Percentiles rank a stretch among this genome's conserved stretches.
These are phyloP conservation scores for Trypanosoma scelopori DNA, from an alignment of 208 protist genomes.

Conservation along the genomic window DNA sequence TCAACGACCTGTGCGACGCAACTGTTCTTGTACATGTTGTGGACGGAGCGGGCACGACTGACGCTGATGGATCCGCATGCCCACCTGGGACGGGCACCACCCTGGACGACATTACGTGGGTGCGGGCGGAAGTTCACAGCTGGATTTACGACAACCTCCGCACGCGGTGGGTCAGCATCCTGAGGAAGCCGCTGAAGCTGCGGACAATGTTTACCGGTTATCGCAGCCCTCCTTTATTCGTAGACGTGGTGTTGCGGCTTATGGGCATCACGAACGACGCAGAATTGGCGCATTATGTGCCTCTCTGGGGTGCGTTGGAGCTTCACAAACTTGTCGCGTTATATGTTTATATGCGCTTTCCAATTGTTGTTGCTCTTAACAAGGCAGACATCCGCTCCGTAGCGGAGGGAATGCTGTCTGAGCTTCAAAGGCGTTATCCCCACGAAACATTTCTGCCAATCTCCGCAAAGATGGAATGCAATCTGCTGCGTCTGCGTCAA, in stretches of 20 bases:
- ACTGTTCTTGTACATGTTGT: slow-evolving; percentile 94
- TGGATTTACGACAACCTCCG: slow-evolving; percentile 95
- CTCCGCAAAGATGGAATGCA: slow-evolving; percentile 74
- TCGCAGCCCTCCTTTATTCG: slow-evolving; percentile 69
- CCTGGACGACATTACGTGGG: slow-evolving; percentile 88
- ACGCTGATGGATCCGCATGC: slow-evolving; percentile 84
- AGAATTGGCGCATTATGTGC: slow-evolving; percentile 35
- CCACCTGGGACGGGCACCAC: slow-evolving; percentile 61
- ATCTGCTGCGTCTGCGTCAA: slow-evolving; percentile 65
- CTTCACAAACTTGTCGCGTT: slow-evolving; percentile 90
- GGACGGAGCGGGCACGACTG: slow-evolving; percentile 87
- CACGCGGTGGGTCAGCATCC: slow-evolving; percentile 76
- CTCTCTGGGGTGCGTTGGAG: slow-evolving; percentile 60
- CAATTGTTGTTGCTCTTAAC: slow-evolving; percentile 91
- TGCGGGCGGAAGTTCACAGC: slow-evolving; percentile 89
- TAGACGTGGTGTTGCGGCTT: slow-evolving; percentile 61
- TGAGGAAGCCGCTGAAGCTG: slow-evolving; percentile 68
- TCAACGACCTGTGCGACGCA: slow-evolving; percentile 94
- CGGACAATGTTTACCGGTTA: slow-evolving; percentile 93
- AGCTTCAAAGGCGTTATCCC: slow-evolving; percentile 61
- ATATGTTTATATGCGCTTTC: slow-evolving; percentile 90
- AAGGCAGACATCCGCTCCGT: slow-evolving; percentile 85
- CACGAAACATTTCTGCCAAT: slow-evolving; percentile 76
- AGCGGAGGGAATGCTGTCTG: slow-evolving; percentile 26
- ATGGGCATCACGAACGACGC: slow-evolving; percentile 50